phyloP scores from a whole-genome alignment of 2,329 filamentous ascomycete genomes.

The Penicillium vulpinum region DNA sequence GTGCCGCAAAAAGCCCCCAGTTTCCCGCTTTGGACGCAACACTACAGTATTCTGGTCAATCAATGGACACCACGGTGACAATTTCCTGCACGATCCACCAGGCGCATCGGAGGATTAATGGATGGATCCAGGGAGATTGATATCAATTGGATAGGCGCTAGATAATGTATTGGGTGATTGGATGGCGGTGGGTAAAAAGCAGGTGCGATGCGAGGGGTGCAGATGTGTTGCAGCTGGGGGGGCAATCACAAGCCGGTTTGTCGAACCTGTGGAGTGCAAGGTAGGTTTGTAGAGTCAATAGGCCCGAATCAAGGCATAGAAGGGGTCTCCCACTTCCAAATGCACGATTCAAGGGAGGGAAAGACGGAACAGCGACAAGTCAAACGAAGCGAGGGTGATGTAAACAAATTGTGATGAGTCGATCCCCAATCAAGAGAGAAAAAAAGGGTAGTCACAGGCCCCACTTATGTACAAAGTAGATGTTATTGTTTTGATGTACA shows the following conservation, averaged over 20 bases:
- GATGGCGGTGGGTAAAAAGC: slow-evolving; percentile 6
- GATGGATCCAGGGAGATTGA: slow-evolving; percentile 4
- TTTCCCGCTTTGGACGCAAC: slow-evolving; percentile 22
- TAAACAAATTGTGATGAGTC: slow-evolving; percentile 17
- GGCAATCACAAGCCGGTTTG: slow-evolving; percentile 14
- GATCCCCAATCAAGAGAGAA: not conserved
- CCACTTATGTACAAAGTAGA: slow-evolving; percentile 2
- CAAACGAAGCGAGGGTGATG: slow-evolving; percentile 12
- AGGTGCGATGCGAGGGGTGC: slow-evolving; percentile 24
- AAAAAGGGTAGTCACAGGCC: not conserved
- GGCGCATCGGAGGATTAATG: slow-evolving; percentile 21
- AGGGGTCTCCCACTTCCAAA: not conserved
- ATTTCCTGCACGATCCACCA: slow-evolving; percentile 14
- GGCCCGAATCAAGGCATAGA: slow-evolving; percentile 2
- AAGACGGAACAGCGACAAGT: not conserved
- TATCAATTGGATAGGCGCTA: slow-evolving; percentile 15
- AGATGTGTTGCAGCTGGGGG: slow-evolving; percentile 9
- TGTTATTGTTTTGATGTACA: slow-evolving; percentile 6
- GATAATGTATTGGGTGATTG: slow-evolving; percentile 20
- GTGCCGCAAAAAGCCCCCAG: slow-evolving; percentile 18
- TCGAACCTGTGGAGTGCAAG: slow-evolving; percentile 15
- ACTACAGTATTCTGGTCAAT: slow-evolving; percentile 21
- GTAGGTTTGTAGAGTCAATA: slow-evolving; percentile 10
- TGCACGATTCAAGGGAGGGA: slow-evolving; percentile 2
- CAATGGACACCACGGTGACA: slow-evolving; percentile 7